These are phyloP conservation scores for Lathyrus tuberosus DNA, from an alignment of 306 rosid species.

Conservation along the genomic window DNA sequence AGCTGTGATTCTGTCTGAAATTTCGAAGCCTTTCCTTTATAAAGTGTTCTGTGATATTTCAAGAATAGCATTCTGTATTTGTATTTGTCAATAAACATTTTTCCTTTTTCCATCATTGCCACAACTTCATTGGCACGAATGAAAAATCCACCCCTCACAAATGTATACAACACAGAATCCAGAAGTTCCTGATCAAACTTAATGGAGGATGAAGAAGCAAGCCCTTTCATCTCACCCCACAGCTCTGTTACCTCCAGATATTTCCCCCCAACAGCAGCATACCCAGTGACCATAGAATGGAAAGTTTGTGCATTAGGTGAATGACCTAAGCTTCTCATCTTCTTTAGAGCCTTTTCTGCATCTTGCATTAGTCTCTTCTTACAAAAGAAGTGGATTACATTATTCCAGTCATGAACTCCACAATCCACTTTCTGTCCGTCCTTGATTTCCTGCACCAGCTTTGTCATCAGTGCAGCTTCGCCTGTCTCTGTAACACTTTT, in stretches of 20 bases:
- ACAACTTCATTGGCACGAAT: conserved; percentile 84
- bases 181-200: conserved; percentile 93
- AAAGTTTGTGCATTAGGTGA: conserved; percentile 80
- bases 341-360: conserved; percentile 78
- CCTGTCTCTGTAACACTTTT: conserved; percentile 47
- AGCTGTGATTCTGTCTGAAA: conserved; percentile 76
- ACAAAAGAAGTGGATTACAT: conserved; percentile 77
- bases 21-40: conserved; percentile 85
- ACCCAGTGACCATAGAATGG: conserved; percentile 89
- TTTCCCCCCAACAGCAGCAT: conserved; percentile 86
- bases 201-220: conserved; percentile 70
- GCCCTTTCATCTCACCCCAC: conserved; percentile 89
- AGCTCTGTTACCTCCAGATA: conserved; percentile 81
- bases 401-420: conserved; percentile 93
- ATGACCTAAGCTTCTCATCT: conserved; percentile 86
- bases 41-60: conserved; percentile 85
- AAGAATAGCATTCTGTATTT: conserved; percentile 79
- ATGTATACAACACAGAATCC: conserved; percentile 83
- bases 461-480: conserved; percentile 62
- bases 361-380: conserved; percentile 86
- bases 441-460: conserved; percentile 79
- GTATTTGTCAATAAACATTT: conserved; percentile 82
- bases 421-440: conserved; percentile 71
- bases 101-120: conserved; percentile 76
- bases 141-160: conserved; percentile 87